Evolutionary conservation across 768 basidiomycete genomes (phyloP).

Genomic region (Lactarius psammicola): DNA sequence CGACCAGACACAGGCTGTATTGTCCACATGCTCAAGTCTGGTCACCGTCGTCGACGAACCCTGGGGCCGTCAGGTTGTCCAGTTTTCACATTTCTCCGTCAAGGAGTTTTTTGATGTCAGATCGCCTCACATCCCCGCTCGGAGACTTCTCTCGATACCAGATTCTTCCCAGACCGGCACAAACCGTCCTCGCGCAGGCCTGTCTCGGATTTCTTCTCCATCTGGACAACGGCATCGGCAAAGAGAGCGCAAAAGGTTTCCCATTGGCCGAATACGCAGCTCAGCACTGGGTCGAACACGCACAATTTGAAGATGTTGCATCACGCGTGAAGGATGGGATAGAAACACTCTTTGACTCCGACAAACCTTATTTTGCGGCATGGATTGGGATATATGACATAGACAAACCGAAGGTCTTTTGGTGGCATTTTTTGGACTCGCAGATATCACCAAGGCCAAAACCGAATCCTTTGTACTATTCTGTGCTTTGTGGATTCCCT

Average conservation of each 20-base stretch:
- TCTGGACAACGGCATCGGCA: background rate
- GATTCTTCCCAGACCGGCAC: background rate
- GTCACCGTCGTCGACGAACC: too few species aligned
- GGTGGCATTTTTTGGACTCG: too few species aligned
- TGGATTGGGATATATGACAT: background rate
- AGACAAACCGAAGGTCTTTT: too few species aligned
- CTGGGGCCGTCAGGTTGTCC: too few species aligned
- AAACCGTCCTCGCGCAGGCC: background rate
- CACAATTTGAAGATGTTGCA: background rate
- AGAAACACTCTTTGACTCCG: background rate
- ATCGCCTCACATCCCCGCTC: too few species aligned
- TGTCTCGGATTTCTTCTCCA: background rate
- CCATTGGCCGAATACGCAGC: background rate
- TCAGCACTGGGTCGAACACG: background rate
- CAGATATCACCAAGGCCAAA: too few species aligned
- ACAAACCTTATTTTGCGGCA: background rate
- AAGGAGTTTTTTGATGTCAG: too few species aligned
- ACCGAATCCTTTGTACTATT: background rate
- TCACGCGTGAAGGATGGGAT: background rate
- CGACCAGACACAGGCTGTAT: background rate
- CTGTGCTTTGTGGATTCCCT: background rate
- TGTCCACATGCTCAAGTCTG: too few species aligned
- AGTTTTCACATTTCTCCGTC: too few species aligned
- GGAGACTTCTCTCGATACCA: background rate
- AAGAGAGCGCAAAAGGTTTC: background rate